These are phyloP conservation scores for Colletotrichum orchidophilum DNA, from an alignment of 2,329 filamentous ascomycete genomes.

Conservation along the genomic window DNA sequence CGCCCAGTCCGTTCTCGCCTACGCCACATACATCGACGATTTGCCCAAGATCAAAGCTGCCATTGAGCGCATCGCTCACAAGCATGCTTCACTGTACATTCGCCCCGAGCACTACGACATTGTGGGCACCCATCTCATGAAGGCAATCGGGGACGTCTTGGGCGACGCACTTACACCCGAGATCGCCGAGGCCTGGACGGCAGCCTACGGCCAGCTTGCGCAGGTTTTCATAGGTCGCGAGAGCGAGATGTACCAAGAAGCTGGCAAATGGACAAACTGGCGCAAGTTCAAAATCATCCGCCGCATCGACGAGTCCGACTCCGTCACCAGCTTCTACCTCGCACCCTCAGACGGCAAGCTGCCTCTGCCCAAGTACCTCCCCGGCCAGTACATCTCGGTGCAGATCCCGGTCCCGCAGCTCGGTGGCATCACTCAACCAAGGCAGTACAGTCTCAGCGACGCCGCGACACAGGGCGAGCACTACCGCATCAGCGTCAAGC, in stretches of 20 bases:
- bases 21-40: constrained; percentile 78
- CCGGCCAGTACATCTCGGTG: constrained; percentile 79
- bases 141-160: constrained; percentile 73
- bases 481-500: constrained; percentile 81
- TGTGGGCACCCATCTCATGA: constrained; percentile 74
- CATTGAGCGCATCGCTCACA: constrained; percentile 77
- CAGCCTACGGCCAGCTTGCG: constrained; percentile 77
- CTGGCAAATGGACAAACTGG: constrained; percentile 57
- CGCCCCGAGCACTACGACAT: constrained; percentile 74
- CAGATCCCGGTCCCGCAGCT: constrained; percentile 69
- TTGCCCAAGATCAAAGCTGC: constrained; percentile 65
- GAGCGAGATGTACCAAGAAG: constrained; percentile 64
- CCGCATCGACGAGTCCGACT: constrained; percentile 69
- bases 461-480: constrained; percentile 55
- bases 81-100: constrained; percentile 78
- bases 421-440: constrained; percentile 68
- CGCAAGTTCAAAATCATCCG: constrained; percentile 63
- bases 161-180: constrained; percentile 73
- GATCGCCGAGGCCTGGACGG: constrained; percentile 75
- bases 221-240: constrained; percentile 76
- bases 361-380: constrained; percentile 67
- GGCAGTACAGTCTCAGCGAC: constrained; percentile 81
- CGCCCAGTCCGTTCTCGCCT: constrained; percentile 74
- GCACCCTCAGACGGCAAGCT: constrained; percentile 65
- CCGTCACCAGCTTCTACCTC: constrained; percentile 76